A percentile compares a stretch with the other conserved stretches of the same genome.
phyloP scores from a whole-genome alignment of 2,329 filamentous ascomycete genomes.

The Hansfordia pulvinata region DNA sequence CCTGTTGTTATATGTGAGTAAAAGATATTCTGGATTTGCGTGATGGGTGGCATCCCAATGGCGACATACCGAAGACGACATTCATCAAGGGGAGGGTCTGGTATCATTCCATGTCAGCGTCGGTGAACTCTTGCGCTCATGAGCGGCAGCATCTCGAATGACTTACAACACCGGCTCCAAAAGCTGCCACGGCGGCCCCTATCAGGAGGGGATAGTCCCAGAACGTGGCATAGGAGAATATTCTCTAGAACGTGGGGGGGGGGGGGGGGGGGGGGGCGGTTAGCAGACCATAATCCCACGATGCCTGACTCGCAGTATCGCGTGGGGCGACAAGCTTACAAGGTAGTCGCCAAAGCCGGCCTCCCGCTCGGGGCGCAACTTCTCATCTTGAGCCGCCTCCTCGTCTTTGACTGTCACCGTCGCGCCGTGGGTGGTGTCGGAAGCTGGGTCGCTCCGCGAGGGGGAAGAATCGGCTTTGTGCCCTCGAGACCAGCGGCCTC shows the following conservation, averaged over 20 bases:
- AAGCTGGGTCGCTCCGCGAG: too few relatives aligned
- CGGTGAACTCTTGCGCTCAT: background rate
- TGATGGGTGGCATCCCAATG: too few relatives aligned
- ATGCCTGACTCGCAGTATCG: conserved; percentile 2
- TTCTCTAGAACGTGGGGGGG: conserved; percentile 19
- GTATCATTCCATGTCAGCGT: conserved; percentile 3
- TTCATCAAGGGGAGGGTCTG: conserved; percentile 46
- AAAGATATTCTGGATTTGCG: background rate
- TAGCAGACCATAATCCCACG: background rate
- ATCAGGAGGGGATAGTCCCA: conserved; percentile 35
- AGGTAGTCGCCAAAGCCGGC: conserved; percentile 31
- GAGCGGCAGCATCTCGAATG: too few relatives aligned
- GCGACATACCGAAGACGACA: conserved; percentile 37
- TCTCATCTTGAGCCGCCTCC: conserved; percentile 16
- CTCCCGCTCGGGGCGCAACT: conserved; percentile 27
- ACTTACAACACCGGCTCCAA: conserved; percentile 32
- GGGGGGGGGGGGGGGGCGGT: conserved; percentile 4
- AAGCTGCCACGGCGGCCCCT: conserved; percentile 31
- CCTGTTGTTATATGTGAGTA: conserved; percentile 15
- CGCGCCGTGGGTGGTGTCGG: conserved; percentile 2
- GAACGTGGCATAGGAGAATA: conserved; percentile 39
- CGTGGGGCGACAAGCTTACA: conserved; percentile 8
- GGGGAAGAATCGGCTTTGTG: too few relatives aligned
- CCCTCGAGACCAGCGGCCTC: conserved; percentile 1
- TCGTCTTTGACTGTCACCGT: conserved; percentile 10